Conservation (phyloP, 305 asterid genomes). For the Plantago rigida region DNA sequence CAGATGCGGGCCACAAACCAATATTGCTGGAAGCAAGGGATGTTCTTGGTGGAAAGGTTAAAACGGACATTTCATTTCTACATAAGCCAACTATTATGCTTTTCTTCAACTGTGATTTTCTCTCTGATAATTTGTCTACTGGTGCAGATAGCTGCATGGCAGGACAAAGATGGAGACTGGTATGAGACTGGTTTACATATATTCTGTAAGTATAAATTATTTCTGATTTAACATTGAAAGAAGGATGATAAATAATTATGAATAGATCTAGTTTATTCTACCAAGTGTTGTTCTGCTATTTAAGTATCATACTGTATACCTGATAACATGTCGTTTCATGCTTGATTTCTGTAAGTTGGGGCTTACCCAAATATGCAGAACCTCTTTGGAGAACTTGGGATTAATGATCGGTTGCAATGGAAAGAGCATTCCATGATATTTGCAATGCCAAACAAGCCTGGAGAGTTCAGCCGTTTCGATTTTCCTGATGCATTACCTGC, state of each 20-base stretch:
- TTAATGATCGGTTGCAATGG: constrained; percentile 88
- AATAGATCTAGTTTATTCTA: too few relatives aligned
- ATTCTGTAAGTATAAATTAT: constrained; percentile 60
- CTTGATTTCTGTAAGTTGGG: constrained; percentile 67
- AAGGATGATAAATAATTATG: background rate
- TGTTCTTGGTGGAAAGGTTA: constrained; percentile 92
- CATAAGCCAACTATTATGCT: background rate
- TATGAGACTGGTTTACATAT: constrained; percentile 95
- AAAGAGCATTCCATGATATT: constrained; percentile 98
- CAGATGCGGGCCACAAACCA: constrained; percentile 97
- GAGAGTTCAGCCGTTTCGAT: constrained; percentile 93
- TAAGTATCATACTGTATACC: constrained; percentile 7
- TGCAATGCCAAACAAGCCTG: constrained; percentile 97
- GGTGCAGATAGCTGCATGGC: constrained; percentile 89
- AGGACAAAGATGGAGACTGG: constrained; percentile 95
- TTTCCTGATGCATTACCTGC: constrained; percentile 80
- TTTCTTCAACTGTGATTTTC: constrained; percentile 9
- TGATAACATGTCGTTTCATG: constrained; percentile 32
- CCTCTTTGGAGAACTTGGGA: constrained; percentile 89
- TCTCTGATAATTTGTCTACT: constrained; percentile 24
- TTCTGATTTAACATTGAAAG: constrained; percentile 3
- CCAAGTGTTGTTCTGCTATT: constrained; percentile 3
- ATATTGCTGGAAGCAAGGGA: constrained; percentile 87
- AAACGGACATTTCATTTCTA: background rate
- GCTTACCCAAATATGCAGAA: constrained; percentile 98